Base-by-base conservation (phyloP, 768 basidiomycete species). In the Cyclocybe cylindracea region DNA sequence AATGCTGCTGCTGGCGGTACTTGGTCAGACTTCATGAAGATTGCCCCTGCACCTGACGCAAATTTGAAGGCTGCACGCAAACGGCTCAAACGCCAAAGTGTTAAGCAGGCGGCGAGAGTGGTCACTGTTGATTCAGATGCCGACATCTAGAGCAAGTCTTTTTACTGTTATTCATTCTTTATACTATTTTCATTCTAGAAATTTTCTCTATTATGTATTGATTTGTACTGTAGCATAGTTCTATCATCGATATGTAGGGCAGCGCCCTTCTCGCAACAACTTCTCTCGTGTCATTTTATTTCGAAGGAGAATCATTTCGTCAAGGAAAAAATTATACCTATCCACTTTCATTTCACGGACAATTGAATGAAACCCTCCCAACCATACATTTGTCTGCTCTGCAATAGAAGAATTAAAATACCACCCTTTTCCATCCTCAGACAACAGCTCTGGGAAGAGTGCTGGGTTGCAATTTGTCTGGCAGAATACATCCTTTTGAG, bases 301-400 rank as follows among this genome's bases (percentile, higher is more conserved):
- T 24, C 40, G 37, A 8, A 11, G 43, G 5, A 16, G 14, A 38
- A 71, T 65, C 64, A 70, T 65, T 42, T 70, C 60, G 54, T 71
- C 67, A 0, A 72, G 42, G 42, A 69, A 70, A 31, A 68, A 71
- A 36, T 66, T 57, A 14, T 61, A 68, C 45, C 54, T 53, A 0
- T 49, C 42, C 0, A 35, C 52, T 8, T 40, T 19, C 53, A 55
- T 55, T n/a, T 55, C 53, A 14, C 53, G 48, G 4, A 39, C 24
- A 5, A 55, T 55, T 4, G 53, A 44, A 42, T 55, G 53, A 33
- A 36, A 55, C 7, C 53, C 48, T 8, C 53, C 48, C 10, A 55
- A 38, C 72, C 71, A 74, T 0, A 61, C 59, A 46, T 74, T 74
- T 0, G 63, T 57, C 48, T 70, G 69, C 42, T 74, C 66, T 0